Conservation (phyloP, 1,284 basidiomycete genomes). For the Sanguinoderma infundibulare region DNA sequence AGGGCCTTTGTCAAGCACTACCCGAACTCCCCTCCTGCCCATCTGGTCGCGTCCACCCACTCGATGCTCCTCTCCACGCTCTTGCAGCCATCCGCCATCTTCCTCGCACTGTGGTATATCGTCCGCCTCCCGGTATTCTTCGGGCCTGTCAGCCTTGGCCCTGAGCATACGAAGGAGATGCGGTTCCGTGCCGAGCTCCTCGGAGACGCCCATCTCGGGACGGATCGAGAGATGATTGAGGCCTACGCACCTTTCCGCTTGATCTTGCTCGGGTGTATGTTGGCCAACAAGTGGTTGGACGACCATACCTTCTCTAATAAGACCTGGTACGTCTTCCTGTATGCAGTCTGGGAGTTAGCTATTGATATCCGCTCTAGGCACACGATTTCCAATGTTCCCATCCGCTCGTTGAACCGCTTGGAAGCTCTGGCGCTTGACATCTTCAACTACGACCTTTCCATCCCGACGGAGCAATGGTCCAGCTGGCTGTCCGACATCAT, state of each 20-base stretch:
- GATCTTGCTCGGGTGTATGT: slow-evolving; percentile 83
- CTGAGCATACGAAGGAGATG: slow-evolving; percentile 49
- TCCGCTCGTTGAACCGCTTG: slow-evolving; percentile 68
- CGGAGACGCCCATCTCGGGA: slow-evolving; percentile 48
- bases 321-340: slow-evolving; percentile 70
- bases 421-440: slow-evolving; percentile 73
- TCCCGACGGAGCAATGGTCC: slow-evolving; percentile 65
- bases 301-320: slow-evolving; percentile 93
- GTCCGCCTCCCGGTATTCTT: slow-evolving; percentile 75
- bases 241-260: slow-evolving; percentile 69
- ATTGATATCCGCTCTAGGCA: slow-evolving; percentile 55
- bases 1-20: slow-evolving; percentile 44
- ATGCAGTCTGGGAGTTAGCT: neutral
- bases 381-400: slow-evolving; percentile 74
- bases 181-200: slow-evolving; percentile 68
- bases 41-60: slow-evolving; percentile 69
- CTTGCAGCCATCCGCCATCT: slow-evolving; percentile 79
- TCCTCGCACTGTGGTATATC: slow-evolving; percentile 86
- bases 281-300: slow-evolving; percentile 92
- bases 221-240: slow-evolving; percentile 58
- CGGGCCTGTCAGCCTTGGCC: slow-evolving; percentile 47
- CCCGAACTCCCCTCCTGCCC: slow-evolving; percentile 50
- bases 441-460: slow-evolving; percentile 69
- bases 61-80: slow-evolving; percentile 78
- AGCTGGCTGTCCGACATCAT: slow-evolving; percentile 69